phyloP scores from a whole-genome alignment of 352 stramenopile species.

The Phytophthora uliginosa region DNA sequence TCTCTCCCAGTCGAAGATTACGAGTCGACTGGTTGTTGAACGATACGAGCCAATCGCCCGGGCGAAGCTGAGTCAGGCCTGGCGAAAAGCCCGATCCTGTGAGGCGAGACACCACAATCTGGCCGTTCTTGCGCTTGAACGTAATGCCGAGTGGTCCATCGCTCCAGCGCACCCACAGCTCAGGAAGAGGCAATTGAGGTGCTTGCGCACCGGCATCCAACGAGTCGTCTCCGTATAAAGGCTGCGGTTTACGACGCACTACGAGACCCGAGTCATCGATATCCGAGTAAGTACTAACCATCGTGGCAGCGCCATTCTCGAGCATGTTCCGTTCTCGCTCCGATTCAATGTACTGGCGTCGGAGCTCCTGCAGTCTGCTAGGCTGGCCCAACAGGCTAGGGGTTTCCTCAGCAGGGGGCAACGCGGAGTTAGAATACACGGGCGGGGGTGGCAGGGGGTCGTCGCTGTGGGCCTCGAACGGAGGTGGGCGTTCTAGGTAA shows the following conservation, averaged over 20 bases:
- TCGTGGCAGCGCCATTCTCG: slow-evolving; percentile 35
- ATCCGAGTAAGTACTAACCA: slow-evolving; percentile 74
- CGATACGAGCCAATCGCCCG: slow-evolving; percentile 82
- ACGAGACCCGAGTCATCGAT: slow-evolving; percentile 79
- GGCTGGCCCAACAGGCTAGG: slow-evolving; percentile 32
- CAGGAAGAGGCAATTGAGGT: slow-evolving; percentile 50
- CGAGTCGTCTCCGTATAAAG: slow-evolving; percentile 12
- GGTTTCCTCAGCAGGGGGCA: slow-evolving; percentile 24
- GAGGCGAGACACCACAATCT: slow-evolving; percentile 83
- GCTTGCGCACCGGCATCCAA: slow-evolving; percentile 7
- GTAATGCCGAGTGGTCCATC: slow-evolving; percentile 83
- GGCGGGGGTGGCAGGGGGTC: slow-evolving; percentile 26
- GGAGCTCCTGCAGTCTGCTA: slow-evolving; percentile 62
- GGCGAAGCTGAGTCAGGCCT: slow-evolving; percentile 70
- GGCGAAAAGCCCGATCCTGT: slow-evolving; percentile 75
- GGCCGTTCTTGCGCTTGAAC: slow-evolving; percentile 82
- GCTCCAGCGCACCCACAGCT: slow-evolving; percentile 80
- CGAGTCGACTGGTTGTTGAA: slow-evolving; percentile 77
- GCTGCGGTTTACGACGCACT: slow-evolving; percentile 38
- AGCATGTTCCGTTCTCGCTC: slow-evolving; percentile 69
- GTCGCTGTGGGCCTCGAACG: slow-evolving; percentile 38
- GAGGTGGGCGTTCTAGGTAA: slow-evolving; percentile 33
- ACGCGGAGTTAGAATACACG: slow-evolving; percentile 20
- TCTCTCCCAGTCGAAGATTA: slow-evolving; percentile 73
- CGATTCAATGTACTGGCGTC: slow-evolving; percentile 76